Percentiles rank a stretch among this genome's conserved stretches.
Evolutionary conservation across 768 basidiomycete species (phyloP).

Genomic region (Termitomyces eurrhizus): DNA sequence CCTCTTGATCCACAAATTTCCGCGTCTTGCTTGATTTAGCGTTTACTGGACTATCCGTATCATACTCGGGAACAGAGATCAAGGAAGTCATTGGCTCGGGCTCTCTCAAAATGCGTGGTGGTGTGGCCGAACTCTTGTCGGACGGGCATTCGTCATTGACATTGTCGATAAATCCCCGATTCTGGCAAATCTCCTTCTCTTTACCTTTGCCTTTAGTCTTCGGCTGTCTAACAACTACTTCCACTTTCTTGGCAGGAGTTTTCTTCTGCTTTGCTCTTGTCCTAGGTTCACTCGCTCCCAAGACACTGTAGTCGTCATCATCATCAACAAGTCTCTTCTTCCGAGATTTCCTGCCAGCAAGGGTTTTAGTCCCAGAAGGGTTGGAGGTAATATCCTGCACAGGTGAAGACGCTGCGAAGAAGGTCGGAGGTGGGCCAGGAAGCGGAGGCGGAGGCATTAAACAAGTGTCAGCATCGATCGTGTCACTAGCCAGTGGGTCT

Average conservation of each 20-base stretch:
- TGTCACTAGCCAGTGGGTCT: constrained; percentile 1
- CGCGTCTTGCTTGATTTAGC: constrained; percentile 21
- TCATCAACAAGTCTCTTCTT: constrained; percentile 14
- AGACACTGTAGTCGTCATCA: background rate
- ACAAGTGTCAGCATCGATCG: constrained; percentile 4
- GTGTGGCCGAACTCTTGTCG: constrained; percentile 5
- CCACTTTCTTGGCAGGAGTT: constrained; percentile 22
- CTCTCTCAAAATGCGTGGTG: background rate
- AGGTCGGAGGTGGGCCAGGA: constrained; percentile 34
- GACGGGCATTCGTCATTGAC: constrained; percentile 26
- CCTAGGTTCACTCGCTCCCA: constrained; percentile 12
- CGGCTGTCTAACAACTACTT: constrained; percentile 13
- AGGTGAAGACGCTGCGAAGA: constrained; percentile 42
- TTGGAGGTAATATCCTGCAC: constrained; percentile 5
- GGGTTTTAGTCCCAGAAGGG: background rate
- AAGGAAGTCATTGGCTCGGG: constrained; percentile 19
- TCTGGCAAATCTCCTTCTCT: constrained; percentile 34
- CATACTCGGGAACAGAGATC: constrained; percentile 24
- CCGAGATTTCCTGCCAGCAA: constrained; percentile 11
- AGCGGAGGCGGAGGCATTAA: constrained; percentile 15
- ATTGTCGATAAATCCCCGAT: constrained; percentile 37
- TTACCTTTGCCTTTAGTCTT: constrained; percentile 26
- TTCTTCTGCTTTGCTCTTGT: constrained; percentile 22
- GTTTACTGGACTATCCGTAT: constrained; percentile 19
- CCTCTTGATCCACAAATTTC: constrained; percentile 20